A percentile compares a stretch with the other conserved stretches of the same genome.
These are phyloP conservation scores for Pseudisothecium myosuroides DNA, from an alignment of 225 moss, liverwort and hornwort genomes.

Conservation along the genomic window DNA sequence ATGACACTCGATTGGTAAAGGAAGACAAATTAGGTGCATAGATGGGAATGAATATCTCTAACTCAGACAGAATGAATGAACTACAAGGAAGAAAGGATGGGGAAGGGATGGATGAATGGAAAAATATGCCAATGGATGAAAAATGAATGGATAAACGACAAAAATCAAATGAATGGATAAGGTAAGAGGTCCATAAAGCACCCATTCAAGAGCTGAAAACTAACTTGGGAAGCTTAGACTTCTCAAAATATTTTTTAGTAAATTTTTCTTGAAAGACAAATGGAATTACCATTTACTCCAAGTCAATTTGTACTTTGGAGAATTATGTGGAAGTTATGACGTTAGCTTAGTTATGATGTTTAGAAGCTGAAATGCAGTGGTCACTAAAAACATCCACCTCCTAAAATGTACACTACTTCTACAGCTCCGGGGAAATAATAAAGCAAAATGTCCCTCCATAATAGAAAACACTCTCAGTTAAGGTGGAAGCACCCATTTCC, in stretches of 20 bases:
- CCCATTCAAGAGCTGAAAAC: background rate
- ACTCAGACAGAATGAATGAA: background rate
- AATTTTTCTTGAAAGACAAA: background rate
- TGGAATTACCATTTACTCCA: fast-evolving
- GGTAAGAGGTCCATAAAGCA: fast-evolving
- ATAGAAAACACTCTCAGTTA: background rate
- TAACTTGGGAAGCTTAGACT: fast-evolving
- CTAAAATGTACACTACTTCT: no score
- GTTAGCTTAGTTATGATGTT: fast-evolving
- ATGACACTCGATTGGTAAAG: background rate
- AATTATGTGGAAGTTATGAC: no score
- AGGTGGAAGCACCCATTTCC: no score
- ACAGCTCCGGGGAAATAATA: fast-evolving
- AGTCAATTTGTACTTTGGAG: fast-evolving
- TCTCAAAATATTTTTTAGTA: background rate
- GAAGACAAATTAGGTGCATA: fast-evolving
- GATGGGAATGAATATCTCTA: background rate
- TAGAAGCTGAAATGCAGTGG: background rate
- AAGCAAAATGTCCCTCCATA: background rate
- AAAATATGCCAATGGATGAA: no score
- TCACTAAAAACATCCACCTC: no score
- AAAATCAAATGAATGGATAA: fast-evolving
- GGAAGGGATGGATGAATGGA: background rate
- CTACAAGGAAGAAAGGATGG: background rate
- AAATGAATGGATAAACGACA: background rate